phyloP scores from a whole-genome alignment of 2,329 filamentous ascomycete species.

The Epichloe bromicola region DNA sequence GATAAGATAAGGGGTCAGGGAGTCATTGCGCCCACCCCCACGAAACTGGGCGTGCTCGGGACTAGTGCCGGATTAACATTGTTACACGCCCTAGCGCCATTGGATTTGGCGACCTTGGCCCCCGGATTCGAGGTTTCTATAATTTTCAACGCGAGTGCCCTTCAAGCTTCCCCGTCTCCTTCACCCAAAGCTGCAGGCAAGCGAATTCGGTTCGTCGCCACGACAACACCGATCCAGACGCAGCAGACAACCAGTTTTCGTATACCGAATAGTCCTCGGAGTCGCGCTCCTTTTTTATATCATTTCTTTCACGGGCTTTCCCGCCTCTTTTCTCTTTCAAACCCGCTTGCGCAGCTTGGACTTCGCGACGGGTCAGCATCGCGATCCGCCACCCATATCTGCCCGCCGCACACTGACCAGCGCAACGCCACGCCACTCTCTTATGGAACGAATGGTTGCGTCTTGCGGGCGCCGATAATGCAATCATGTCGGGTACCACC shows the following conservation, averaged over 20 bases:
- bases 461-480: slow-evolving; percentile 31
- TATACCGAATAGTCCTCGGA: background rate
- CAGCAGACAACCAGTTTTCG: slow-evolving; percentile 2
- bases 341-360: slow-evolving; percentile 5
- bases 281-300: background rate
- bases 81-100: slow-evolving; percentile 24
- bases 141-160: slow-evolving; percentile 26
- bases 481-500: slow-evolving; percentile 45
- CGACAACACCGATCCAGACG: background rate
- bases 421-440: slow-evolving; percentile 13
- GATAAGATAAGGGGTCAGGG: slow-evolving; percentile 9
- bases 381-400: slow-evolving; percentile 9
- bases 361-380: slow-evolving; percentile 8
- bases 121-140: slow-evolving; percentile 25
- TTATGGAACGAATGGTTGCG: slow-evolving; percentile 23
- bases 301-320: background rate
- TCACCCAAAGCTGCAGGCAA: slow-evolving; percentile 7
- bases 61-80: slow-evolving; percentile 23
- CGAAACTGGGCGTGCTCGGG: background rate
- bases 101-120: slow-evolving; percentile 27
- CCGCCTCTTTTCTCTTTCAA: background rate
- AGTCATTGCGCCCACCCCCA: slow-evolving; percentile 3
- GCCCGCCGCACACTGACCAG: slow-evolving; percentile 6
- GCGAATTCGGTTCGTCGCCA: slow-evolving; percentile 2
- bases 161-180: background rate